Evolutionary conservation across 2,329 filamentous ascomycete species (phyloP).

Genomic region (Aspergillus vadensis): DNA sequence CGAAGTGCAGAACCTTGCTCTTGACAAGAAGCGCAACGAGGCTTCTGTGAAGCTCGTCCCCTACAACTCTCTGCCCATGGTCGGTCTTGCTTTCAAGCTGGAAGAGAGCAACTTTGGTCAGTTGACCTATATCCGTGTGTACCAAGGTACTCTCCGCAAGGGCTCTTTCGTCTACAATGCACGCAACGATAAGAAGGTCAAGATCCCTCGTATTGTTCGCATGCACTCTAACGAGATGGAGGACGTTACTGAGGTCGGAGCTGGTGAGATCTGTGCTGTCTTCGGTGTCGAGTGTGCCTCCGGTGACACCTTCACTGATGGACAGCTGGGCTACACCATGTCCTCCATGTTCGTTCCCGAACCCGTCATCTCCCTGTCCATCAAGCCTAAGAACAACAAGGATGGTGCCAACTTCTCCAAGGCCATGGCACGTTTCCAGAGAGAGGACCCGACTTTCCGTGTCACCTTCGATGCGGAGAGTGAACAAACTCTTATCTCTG

Average conservation of each 20-base stretch:
- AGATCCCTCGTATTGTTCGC: slow-evolving; percentile 93
- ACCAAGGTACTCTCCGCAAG: slow-evolving; percentile 89
- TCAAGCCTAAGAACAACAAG: slow-evolving; percentile 91
- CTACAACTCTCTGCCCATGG: slow-evolving; percentile 91
- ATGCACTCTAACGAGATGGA: slow-evolving; percentile 99
- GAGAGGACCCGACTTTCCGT: slow-evolving; percentile 96
- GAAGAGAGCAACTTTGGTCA: slow-evolving; percentile 99
- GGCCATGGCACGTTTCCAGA: slow-evolving; percentile 97
- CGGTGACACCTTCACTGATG: slow-evolving; percentile 97
- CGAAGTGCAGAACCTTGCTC: slow-evolving; percentile 83
- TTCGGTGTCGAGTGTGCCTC: slow-evolving; percentile 98
- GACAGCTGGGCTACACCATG: slow-evolving; percentile 89
- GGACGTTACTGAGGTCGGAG: slow-evolving; percentile 86
- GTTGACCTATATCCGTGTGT: slow-evolving; percentile 96
- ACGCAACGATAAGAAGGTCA: slow-evolving; percentile 91
- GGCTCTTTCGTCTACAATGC: slow-evolving; percentile 91
- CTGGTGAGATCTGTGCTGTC: slow-evolving; percentile 96
- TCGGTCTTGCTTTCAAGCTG: slow-evolving; percentile 95
- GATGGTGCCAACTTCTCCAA: slow-evolving; percentile 95
- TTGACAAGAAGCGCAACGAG: slow-evolving; percentile 80
- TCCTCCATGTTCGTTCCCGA: slow-evolving; percentile 96
- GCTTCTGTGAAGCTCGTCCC: slow-evolving; percentile 82
- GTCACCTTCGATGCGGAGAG: slow-evolving; percentile 90
- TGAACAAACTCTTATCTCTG: slow-evolving; percentile 95
- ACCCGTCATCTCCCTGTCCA: slow-evolving; percentile 95